phyloP scores from a whole-genome alignment of 768 basidiomycete species.

The Tulasnella sp. region DNA sequence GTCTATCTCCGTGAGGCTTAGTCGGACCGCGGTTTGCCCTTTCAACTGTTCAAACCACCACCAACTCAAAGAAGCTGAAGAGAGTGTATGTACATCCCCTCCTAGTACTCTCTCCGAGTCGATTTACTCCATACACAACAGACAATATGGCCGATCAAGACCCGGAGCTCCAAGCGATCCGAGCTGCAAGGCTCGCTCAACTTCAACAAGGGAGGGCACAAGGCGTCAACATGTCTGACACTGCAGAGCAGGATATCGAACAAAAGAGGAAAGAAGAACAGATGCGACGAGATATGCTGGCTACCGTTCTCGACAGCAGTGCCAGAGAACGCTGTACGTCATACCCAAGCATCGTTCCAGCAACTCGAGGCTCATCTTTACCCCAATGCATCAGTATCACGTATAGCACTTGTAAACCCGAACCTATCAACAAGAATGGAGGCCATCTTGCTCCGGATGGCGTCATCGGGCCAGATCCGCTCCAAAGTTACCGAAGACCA shows the following conservation, averaged over 20 bases:
- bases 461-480: constrained; percentile 66
- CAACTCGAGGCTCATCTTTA: not conserved
- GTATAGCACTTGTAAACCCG: constrained; percentile 78
- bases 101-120: too few species aligned
- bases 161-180: constrained; percentile 34
- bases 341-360: not conserved
- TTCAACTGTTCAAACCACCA: too few species aligned
- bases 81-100: too few species aligned
- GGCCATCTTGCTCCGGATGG: constrained; percentile 65
- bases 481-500: constrained; percentile 67
- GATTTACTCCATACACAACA: not conserved
- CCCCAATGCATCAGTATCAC: constrained; percentile 46
- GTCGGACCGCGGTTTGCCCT: too few species aligned
- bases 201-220: constrained; percentile 24
- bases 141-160: constrained; percentile 21
- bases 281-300: constrained; percentile 62
- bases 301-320: constrained; percentile 60
- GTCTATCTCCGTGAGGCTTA: too few species aligned
- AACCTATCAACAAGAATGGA: constrained; percentile 73
- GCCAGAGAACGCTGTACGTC: constrained; percentile 68
- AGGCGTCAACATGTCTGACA: constrained; percentile 20
- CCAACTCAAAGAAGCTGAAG: too few species aligned
- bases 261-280: constrained; percentile 42
- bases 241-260: constrained; percentile 36
- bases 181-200: constrained; percentile 34